Conservation (phyloP, 1,139 yeast species). For the Sugiyamaella pinicola region DNA sequence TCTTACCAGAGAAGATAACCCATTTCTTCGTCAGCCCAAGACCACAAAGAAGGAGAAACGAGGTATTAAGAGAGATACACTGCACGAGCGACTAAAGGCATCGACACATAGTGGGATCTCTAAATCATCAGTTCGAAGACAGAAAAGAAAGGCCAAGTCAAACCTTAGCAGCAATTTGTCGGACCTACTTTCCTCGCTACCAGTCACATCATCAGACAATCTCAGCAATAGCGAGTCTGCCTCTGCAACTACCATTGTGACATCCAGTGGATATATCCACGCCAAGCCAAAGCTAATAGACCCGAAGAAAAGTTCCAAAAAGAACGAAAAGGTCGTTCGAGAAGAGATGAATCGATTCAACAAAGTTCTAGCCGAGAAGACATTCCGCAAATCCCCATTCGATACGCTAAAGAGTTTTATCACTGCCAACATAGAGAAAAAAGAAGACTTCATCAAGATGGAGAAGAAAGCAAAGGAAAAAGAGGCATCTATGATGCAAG, state of each 20-base stretch:
- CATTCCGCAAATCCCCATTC: conserved; percentile 36
- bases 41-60: conserved; percentile 38
- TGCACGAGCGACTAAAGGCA: conserved; percentile 19
- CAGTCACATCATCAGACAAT: conserved; percentile 27
- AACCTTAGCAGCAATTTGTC: conserved; percentile 39
- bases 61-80: conserved; percentile 26
- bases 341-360: conserved; percentile 39
- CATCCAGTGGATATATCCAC: conserved; percentile 24
- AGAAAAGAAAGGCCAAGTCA: conserved; percentile 34
- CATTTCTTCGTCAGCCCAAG: conserved; percentile 33
- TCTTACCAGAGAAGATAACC: conserved; percentile 28
- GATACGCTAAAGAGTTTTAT: conserved; percentile 33
- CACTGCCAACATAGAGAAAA: conserved; percentile 29
- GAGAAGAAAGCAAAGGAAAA: conserved; percentile 15
- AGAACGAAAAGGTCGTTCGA: conserved; percentile 38
- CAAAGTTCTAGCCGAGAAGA: conserved; percentile 30
- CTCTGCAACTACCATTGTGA: conserved; percentile 4
- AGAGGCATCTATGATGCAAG: conserved; percentile 3
- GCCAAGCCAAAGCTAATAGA: conserved; percentile 27
- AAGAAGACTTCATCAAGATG: conserved; percentile 30
- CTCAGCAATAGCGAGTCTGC: conserved; percentile 4
- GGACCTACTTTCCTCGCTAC: conserved; percentile 39
- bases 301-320: conserved; percentile 36
- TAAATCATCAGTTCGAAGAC: conserved; percentile 36
- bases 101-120: conserved; percentile 30